Evolutionary conservation across 208 protist genomes (phyloP).

Genomic region (Porcisia deanei): DNA sequence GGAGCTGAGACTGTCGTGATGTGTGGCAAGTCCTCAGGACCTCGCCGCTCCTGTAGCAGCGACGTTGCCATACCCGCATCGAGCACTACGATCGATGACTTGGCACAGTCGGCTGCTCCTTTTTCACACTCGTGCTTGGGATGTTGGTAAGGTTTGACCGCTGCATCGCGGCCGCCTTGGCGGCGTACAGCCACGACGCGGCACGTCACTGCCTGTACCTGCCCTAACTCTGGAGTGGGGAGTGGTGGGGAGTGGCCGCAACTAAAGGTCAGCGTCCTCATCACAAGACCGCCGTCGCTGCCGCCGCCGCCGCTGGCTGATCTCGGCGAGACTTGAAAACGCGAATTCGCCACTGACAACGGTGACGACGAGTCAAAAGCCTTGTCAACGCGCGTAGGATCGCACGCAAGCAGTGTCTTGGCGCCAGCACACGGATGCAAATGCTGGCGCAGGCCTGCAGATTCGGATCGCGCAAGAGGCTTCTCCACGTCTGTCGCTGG

Average conservation of each 20-base stretch:
- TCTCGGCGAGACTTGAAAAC: not conserved
- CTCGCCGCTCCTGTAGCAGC: slow-evolving; percentile 4
- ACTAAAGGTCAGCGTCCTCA: slow-evolving; percentile 5
- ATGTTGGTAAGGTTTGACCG: not conserved
- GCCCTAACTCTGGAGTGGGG: not conserved
- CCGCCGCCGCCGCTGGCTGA: not conserved
- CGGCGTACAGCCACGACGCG: not conserved
- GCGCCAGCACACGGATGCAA: too few relatives aligned
- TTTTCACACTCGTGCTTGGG: not conserved
- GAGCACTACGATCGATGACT: not conserved
- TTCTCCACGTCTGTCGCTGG: not conserved
- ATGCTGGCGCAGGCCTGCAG: not conserved
- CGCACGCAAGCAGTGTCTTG: not conserved
- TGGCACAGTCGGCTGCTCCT: not conserved
- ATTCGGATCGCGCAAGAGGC: not conserved
- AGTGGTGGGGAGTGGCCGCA: slow-evolving; percentile 5
- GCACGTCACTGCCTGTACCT: slow-evolving; percentile 10
- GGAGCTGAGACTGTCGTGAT: not conserved
- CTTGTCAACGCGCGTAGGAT: not conserved
- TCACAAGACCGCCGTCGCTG: slow-evolving; percentile 19
- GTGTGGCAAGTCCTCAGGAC: not conserved
- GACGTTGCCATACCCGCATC: slow-evolving; percentile 1
- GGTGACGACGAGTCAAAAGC: not conserved
- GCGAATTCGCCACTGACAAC: not conserved
- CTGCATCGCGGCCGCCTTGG: not conserved